phyloP scores from a whole-genome alignment of 164 flowering plant species.

The Pachysandra terminalis region DNA sequence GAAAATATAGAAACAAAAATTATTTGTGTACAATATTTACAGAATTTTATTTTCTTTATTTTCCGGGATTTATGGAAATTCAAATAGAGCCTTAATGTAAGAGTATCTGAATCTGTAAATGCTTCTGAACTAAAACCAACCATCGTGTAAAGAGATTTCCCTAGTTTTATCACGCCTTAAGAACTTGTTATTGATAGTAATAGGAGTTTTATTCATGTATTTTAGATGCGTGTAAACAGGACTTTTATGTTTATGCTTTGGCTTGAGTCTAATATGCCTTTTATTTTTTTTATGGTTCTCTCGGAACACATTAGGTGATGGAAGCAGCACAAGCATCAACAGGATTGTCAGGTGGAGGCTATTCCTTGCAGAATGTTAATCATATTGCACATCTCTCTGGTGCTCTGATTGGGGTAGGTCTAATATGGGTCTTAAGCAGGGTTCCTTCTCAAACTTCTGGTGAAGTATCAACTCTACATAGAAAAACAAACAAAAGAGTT shows the following conservation, averaged over 20 bases:
- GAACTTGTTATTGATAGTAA: too few relatives aligned
- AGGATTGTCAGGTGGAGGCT: constrained; percentile 50
- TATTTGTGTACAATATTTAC: too few relatives aligned
- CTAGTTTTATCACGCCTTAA: too few relatives aligned
- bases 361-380: constrained; percentile 59
- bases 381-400: constrained; percentile 99
- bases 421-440: constrained; percentile 79
- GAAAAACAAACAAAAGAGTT: constrained; percentile 9
- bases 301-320: constrained; percentile 61
- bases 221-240: background rate
- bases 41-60: too few relatives aligned
- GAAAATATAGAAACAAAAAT: too few relatives aligned
- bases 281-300: constrained; percentile 1
- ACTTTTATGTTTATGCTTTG: background rate
- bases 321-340: constrained; percentile 97
- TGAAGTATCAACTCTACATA: constrained; percentile 14
- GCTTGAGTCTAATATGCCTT: background rate
- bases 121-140: background rate
- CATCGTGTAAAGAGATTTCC: background rate
- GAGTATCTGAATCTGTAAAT: background rate
- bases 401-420: constrained; percentile 73
- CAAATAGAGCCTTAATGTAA: too few relatives aligned
- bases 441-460: constrained; percentile 51
- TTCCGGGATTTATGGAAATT: too few relatives aligned
- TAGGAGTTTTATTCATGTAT: too few relatives aligned